Conservation (phyloP, 257 asterid genomes). For the Galeopsis tetrahit region DNA sequence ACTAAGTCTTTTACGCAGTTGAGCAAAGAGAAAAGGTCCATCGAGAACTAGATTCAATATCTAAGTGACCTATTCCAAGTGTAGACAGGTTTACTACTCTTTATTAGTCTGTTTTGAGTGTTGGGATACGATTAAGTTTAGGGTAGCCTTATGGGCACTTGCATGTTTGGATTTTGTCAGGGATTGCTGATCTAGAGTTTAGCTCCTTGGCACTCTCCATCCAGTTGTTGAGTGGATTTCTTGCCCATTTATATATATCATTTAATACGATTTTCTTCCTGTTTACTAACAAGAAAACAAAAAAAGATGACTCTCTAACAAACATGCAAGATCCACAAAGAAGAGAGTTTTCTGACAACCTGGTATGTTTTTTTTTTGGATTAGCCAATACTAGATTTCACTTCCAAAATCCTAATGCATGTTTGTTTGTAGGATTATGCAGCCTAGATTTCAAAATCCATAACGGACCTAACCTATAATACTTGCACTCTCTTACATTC, state of each 20-base stretch:
- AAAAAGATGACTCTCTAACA: background rate
- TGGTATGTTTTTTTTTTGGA: too few species aligned
- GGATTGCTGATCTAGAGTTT: background rate
- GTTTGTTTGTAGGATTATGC: too few species aligned
- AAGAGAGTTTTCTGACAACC: conserved; percentile 8
- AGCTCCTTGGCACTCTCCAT: background rate
- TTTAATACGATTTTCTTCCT: background rate
- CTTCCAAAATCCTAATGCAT: too few species aligned
- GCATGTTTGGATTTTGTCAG: conserved; percentile 1
- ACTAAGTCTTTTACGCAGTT: background rate
- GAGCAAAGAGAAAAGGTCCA: conserved; percentile 16
- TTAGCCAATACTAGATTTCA: too few species aligned
- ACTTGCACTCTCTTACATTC: too few species aligned
- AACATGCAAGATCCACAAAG: background rate
- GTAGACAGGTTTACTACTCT: background rate
- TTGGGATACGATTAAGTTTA: background rate
- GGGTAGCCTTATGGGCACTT: background rate
- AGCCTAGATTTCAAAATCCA: too few species aligned
- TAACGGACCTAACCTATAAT: too few species aligned
- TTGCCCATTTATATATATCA: background rate
- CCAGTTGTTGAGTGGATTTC: background rate
- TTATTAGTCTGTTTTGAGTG: background rate
- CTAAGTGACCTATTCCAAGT: background rate
- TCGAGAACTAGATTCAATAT: background rate
- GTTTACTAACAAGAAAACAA: background rate